Base-by-base conservation (phyloP, 2,329 filamentous ascomycete species). In the Amylocarpus encephaloides region DNA sequence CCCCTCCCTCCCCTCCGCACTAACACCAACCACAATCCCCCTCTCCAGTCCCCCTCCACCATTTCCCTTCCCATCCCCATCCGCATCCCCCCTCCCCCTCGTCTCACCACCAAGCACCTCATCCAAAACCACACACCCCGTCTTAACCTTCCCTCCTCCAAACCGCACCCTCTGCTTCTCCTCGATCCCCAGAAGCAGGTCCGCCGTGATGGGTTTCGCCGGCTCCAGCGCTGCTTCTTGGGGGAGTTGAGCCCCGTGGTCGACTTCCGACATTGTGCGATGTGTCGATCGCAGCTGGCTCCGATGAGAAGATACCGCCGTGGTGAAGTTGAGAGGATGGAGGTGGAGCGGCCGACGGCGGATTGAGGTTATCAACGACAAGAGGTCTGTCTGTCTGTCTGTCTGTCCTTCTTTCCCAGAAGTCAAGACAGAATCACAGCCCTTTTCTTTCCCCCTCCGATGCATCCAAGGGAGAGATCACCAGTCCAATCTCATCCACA, bases 11-110 rank as follows among this genome's bases (percentile, higher is more conserved):
- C 52, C 54, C 34, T 59, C 62, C 11, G 52, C 60, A 58, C 59
- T 62, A 16, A 65, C 45, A 2, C 64, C 64, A 13, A 65, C 41
- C 11, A 66, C 56, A 38, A 59, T 16, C 1, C 60, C 60, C n/a
- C 59, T 56, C 33, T 58, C 54, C 16, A 60, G 43, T 9, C 45
- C 45, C 9, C 53, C 46, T 43, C 45, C 47, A 44, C 6, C 57
- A 46, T 22, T 2, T 49, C 53, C 22, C 1, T 53, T 55, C 30
- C 58, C 52, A 45, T 6, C 12, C 18, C 54, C 56, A 10, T 50
- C 47, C 45, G 29, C 39, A 47, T 4, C 58, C 47, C 18, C 51
- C 32, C 46, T 22, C 1, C 54, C 56, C 26, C 58, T 51, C 43
- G 57, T 53, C 6, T 50, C 57, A 5, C 54, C 54, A 46, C 57